A percentile compares a stretch with the other conserved stretches of the same genome.
Evolutionary conservation across 1,139 yeast species (phyloP).

Genomic region (Yarrowia galli): DNA sequence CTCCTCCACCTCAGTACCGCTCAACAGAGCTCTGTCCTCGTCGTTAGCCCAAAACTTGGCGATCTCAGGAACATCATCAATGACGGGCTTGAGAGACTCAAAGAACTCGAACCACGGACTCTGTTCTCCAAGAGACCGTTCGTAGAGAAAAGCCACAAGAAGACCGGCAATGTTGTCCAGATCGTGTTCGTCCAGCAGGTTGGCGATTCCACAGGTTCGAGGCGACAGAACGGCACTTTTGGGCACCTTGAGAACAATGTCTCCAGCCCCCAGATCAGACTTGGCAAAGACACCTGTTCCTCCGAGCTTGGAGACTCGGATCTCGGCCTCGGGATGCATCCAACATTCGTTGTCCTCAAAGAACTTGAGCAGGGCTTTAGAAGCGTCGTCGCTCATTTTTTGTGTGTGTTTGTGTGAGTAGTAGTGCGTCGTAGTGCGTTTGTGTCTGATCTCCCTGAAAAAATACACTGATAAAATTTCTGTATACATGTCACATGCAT

Average conservation of each 20-base stretch:
- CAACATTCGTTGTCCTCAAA: conserved; percentile 42
- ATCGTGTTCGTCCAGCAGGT: conserved; percentile 66
- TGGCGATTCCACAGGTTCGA: conserved; percentile 64
- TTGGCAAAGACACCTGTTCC: conserved; percentile 79
- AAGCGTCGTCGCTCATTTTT: neutral
- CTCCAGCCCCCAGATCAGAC: conserved; percentile 13
- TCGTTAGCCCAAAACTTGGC: conserved; percentile 67
- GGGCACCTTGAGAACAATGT: conserved; percentile 44
- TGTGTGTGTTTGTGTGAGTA: neutral
- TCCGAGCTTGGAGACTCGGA: conserved; percentile 61
- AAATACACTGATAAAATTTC: conserved; percentile 9
- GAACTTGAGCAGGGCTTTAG: conserved; percentile 22
- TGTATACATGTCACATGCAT: conserved; percentile 1
- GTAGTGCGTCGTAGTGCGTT: too few relatives aligned
- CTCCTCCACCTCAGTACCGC: conserved; percentile 72
- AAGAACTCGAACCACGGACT: conserved; percentile 85
- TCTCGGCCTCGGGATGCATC: conserved; percentile 42
- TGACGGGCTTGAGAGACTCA: conserved; percentile 57
- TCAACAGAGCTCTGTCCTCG: conserved; percentile 57
- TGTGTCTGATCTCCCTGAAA: neutral
- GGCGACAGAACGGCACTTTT: conserved; percentile 49
- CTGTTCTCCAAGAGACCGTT: conserved; percentile 57
- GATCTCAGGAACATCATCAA: conserved; percentile 42
- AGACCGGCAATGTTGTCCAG: conserved; percentile 72
- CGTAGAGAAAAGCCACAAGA: conserved; percentile 75